Evolutionary conservation across 495 filamentous ascomycete species (phyloP).

Genomic region (Cryomyces antarcticus): DNA sequence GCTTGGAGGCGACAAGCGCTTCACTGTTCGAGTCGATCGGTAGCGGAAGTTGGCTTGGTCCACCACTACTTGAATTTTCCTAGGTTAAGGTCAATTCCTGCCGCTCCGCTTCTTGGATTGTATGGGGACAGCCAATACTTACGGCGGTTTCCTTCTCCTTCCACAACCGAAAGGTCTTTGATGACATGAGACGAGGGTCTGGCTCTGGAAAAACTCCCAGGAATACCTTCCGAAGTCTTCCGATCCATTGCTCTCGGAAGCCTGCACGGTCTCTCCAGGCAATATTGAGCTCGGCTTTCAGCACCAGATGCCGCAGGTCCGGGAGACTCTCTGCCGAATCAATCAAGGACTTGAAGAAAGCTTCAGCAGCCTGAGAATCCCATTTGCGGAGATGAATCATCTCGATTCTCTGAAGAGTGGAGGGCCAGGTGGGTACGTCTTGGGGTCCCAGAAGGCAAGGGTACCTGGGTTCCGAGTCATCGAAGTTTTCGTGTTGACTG

Average conservation of each 20-base stretch:
- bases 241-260: slow-evolving; percentile 53
- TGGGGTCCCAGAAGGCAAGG: slow-evolving; percentile 32
- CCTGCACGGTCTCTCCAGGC: slow-evolving; percentile 58
- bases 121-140: not conserved
- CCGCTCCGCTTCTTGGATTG: not conserved
- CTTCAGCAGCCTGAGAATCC: slow-evolving; percentile 38
- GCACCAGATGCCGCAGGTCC: slow-evolving; percentile 40
- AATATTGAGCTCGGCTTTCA: slow-evolving; percentile 52
- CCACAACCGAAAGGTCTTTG: slow-evolving; percentile 11
- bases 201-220: slow-evolving; percentile 34
- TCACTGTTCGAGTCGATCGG: no score
- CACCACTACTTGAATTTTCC: no score
- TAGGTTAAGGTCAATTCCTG: no score
- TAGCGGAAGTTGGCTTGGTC: no score
- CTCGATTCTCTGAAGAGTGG: slow-evolving; percentile 44
- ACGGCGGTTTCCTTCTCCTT: slow-evolving; percentile 4
- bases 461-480: slow-evolving; percentile 54
- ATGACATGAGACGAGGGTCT: slow-evolving; percentile 17
- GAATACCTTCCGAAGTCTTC: slow-evolving; percentile 41
- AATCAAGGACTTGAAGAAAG: slow-evolving; percentile 57
- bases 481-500: slow-evolving; percentile 29
- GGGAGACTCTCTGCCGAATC: slow-evolving; percentile 41
- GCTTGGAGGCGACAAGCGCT: no score
- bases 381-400: slow-evolving; percentile 56
- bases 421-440: slow-evolving; percentile 58